Evolutionary conservation across 108 stramenopile genomes (phyloP).

Genomic region (Skeletonema grethae): DNA sequence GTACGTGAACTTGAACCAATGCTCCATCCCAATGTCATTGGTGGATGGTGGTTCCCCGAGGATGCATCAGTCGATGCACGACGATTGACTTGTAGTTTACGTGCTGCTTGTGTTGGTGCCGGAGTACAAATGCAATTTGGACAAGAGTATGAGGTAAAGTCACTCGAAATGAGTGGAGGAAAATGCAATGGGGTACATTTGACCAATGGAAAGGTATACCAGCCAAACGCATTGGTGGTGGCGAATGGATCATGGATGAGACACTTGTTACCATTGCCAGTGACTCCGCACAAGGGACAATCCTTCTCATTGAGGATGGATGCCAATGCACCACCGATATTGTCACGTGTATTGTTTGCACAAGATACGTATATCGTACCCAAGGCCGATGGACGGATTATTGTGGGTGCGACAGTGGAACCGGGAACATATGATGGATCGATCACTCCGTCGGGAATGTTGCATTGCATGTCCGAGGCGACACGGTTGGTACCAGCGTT

Average conservation of each 20-base stretch:
- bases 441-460: constrained; percentile 81
- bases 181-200: constrained; percentile 60
- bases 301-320: constrained; percentile 84
- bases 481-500: constrained; percentile 77
- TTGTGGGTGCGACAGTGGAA: constrained; percentile 93
- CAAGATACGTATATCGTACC: constrained; percentile 95
- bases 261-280: constrained; percentile 85
- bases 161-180: constrained; percentile 59
- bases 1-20: constrained; percentile 86
- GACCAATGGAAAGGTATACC: constrained; percentile 59
- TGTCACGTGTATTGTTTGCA: constrained; percentile 85
- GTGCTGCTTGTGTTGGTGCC: constrained; percentile 72
- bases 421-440: constrained; percentile 75
- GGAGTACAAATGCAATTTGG: constrained; percentile 89
- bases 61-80: constrained; percentile 94
- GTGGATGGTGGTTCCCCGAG: constrained; percentile 97
- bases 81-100: constrained; percentile 65
- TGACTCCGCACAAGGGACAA: constrained; percentile 94
- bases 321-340: constrained; percentile 51
- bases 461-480: constrained; percentile 75
- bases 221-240: constrained; percentile 61
- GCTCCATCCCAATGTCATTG: constrained; percentile 72
- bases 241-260: constrained; percentile 96
- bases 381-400: constrained; percentile 88
- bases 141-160: constrained; percentile 59